Percentiles rank a stretch among this genome's conserved stretches.
phyloP scores from a whole-genome alignment of 2,329 filamentous ascomycete genomes.

The Zarea fungicola region DNA sequence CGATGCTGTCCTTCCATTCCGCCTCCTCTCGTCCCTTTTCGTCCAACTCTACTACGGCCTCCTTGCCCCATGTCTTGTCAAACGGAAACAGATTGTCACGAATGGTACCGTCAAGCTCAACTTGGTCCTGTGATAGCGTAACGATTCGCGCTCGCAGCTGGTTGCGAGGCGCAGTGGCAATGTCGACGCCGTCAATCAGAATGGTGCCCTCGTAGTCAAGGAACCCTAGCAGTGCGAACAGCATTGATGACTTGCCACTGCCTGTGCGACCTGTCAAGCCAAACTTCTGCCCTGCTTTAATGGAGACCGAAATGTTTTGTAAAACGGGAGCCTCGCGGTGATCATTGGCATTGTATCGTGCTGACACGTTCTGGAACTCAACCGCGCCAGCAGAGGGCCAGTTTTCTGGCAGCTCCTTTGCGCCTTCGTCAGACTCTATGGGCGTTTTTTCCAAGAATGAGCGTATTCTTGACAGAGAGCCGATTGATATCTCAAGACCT shows the following conservation, averaged over 20 bases:
- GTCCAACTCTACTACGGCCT: neutral
- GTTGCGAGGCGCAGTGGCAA: neutral
- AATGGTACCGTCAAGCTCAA: constrained; percentile 12
- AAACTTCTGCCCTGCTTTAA: neutral
- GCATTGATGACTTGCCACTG: constrained; percentile 3
- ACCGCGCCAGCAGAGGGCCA: constrained; percentile 2
- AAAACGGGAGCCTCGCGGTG: neutral
- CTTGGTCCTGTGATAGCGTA: constrained; percentile 19
- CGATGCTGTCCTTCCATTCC: neutral
- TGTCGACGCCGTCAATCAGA: constrained; percentile 1
- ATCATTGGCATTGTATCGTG: neutral
- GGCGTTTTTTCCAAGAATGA: neutral
- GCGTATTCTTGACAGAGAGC: neutral
- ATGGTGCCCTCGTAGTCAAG: neutral
- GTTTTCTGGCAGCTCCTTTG: neutral
- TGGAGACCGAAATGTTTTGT: neutral
- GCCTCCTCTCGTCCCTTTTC: neutral
- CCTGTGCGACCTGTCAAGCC: neutral
- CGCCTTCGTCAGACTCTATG: neutral
- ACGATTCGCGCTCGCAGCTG: constrained; percentile 1
- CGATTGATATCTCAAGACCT: neutral
- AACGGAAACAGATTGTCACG: neutral
- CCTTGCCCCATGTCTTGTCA: neutral
- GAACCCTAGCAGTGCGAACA: neutral
- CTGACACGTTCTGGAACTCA: neutral